Base-by-base conservation (phyloP, 2,329 filamentous ascomycete species). In the Penicillium hesseltinei region DNA sequence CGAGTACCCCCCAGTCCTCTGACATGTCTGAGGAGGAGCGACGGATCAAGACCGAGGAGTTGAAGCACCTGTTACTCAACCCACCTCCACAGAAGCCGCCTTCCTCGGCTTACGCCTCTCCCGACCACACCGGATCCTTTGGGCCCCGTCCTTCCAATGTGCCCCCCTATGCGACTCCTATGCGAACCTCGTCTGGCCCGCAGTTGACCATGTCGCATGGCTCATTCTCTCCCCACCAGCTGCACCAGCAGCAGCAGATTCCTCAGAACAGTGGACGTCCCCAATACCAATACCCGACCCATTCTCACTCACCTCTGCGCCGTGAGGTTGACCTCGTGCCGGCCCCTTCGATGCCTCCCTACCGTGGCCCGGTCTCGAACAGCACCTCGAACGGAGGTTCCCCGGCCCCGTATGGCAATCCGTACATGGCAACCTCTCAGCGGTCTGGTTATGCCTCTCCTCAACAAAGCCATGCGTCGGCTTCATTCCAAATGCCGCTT, bases 61-160 rank as follows among this genome's bases (percentile, higher is more conserved):
- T 81, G 57, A 81, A 80, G 66, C 72, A 74, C 56, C 59, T 80
- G 23, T 63, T 81, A 25, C 69, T 79, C 51, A 80, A 79, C 51
- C 75, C 75, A 36, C 71, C 66, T 29, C 72, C 72, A 9, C 75
- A 74, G 54, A 70, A 69, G 35, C 69, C 71, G 21, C 71, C 69
- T 13, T 73, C 69, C 44, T 69, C 68, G 46, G 72, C 69, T 46
- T 68, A 64, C 50, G 67, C 65, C 42, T 59, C 56, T 51, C 63
- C 50, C 54, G 63, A 62, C 29, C 60, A 64, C 35, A 45, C 53
- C n/a, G 67, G 54, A 35, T 27, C 60, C 13, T 65, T 59, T 36
- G 67, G 59, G 10, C 52, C 60, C 21, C 65, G 62, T 19, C 52
- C 63, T 5, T 53, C 63, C 2, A 66, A 58, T 45, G 51, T 72